Evolutionary conservation across 495 filamentous ascomycete genomes (phyloP), one percentile per base, ranked within the genome.

Genomic region (Xeromyces bisporus): DNA sequence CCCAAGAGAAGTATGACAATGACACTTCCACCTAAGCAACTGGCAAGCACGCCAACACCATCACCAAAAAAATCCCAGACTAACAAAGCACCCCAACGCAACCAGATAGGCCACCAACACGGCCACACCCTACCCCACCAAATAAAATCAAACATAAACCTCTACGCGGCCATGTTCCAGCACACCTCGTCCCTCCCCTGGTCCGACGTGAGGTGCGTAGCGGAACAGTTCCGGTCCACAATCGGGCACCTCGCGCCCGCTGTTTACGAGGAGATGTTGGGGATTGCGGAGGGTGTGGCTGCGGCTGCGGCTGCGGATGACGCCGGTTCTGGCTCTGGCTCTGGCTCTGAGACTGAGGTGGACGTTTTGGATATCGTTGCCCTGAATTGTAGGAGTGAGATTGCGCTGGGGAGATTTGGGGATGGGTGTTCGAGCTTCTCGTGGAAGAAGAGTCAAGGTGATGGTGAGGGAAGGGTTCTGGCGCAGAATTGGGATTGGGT

Each of bases 401-500:
- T 80, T 33, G 60, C 66, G 0, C 69, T 75, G 29, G 75, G 75
- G 2, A 47, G 62, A 23, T 74, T 72, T 38, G 60, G 59, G 7
- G 75, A 80, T 36, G 75, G 73, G 14, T 77, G 76, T 35, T 77
- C 76, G 2, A 60, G 64, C 18, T 33, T 80, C 2, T 64, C 55
- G 7, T 75, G 66, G 67, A 54, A 56, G 36, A 54, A 56, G 36
- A 60, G 44, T 7, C 34, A 35, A 16, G 40, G 48, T n/a, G 37
- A 48, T 7, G 36, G 36, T 1, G 52, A 48, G 6, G 36, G 36
- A 1, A 51, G 53, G 10, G 60, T 67, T 12, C 48, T 77, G 11
- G 62, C 57, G 2, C 76, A 81, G 56, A 81, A 79, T 29, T 81
- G 76, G 76, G 76, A 80, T 28, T 71, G 68, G 63, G 51, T 53